Base-by-base conservation (phyloP, 139 green algal genomes). In the Chlamydomonas incerta region DNA sequence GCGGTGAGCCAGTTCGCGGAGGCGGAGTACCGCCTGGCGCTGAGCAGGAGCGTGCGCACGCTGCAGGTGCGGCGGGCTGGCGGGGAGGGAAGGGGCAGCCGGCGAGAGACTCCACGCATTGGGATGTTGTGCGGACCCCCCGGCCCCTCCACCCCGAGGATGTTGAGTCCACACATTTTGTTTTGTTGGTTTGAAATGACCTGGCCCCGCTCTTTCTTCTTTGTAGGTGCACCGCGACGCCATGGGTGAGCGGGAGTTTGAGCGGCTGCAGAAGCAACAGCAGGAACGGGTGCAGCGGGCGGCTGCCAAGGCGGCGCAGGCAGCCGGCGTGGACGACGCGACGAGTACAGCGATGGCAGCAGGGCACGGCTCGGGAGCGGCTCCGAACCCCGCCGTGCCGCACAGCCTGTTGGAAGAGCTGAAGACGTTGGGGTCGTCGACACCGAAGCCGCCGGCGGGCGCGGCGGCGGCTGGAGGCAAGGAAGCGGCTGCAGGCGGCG, bases 1-100 rank as follows among this genome's bases (percentile, higher is more conserved):
- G 77, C 41, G 29, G n/a, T 83, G 31, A 67, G 29, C 77, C 77
- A 83, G 77, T 83, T 74, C n/a, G 77, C 74, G 63, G 77, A 83
- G 77, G 63, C 63, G 17, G 34, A 65, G 77, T 83, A 83, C 63
- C 14, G 65, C 28, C 77, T 83, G 46, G 35, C 17, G 41, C 63
- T 83, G 13, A 83, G 77, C 77, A n/a, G 77, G 26, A 66, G 14
- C 10, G 35, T 74, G 31, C 29, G 62, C 37, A 83, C 77, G 23
- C 47, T 83, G 65, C 63, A 74, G 62, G 77, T 83, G 58, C 5
- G 63, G 3, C 9, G 72, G 50, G 28, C 35, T 21, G 20, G 20
- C 20, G 55, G 18, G 2, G 55, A n/a, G n/a, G n/a, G n/a, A n/a
- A n/a, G n/a, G n/a, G n/a, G n/a, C n/a, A n/a, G n/a, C n/a, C n/a